These are phyloP conservation scores for Xylariaceae sp. DNA, from an alignment of 2,329 filamentous ascomycete species.

Conservation along the genomic window DNA sequence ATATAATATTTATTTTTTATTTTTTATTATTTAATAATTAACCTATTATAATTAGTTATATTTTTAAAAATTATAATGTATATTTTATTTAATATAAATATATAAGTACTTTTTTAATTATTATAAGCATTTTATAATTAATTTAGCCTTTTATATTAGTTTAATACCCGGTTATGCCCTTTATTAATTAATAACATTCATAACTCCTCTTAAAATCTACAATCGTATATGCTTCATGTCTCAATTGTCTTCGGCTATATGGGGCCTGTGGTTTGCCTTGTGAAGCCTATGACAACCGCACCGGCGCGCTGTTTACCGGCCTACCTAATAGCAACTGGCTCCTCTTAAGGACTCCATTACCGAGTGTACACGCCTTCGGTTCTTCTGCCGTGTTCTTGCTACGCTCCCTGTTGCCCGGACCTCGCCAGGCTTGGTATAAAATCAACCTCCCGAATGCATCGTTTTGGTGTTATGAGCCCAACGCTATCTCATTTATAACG, in stretches of 20 bases:
- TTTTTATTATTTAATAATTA: too few species aligned
- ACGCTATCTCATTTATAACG: conserved; percentile 26
- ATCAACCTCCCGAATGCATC: conserved; percentile 37
- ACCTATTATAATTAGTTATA: too few species aligned
- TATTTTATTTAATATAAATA: too few species aligned
- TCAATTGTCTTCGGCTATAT: conserved; percentile 26
- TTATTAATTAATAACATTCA: too few species aligned
- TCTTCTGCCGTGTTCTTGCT: conserved; percentile 13
- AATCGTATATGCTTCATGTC: conserved; percentile 22
- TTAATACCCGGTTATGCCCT: neutral
- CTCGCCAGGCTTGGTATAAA: conserved; percentile 19
- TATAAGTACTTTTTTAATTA: too few species aligned
- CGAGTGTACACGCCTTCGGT: conserved; percentile 17
- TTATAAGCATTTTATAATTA: too few species aligned
- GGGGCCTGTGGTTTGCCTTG: conserved; percentile 29
- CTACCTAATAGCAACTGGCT: conserved; percentile 21
- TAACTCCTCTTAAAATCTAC: neutral
- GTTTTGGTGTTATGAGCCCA: conserved; percentile 36
- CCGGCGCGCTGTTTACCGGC: conserved; percentile 21
- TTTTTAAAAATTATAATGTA: too few species aligned
- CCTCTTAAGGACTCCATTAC: conserved; percentile 19
- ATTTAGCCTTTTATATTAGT: too few species aligned
- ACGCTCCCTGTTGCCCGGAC: conserved; percentile 8
- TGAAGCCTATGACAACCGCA: conserved; percentile 34
- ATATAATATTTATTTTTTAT: too few species aligned